Percentiles rank a stretch among this genome's conserved stretches.
Evolutionary conservation across 2,329 filamentous ascomycete species (phyloP).

Genomic region (Sporothrix dimorphospora): DNA sequence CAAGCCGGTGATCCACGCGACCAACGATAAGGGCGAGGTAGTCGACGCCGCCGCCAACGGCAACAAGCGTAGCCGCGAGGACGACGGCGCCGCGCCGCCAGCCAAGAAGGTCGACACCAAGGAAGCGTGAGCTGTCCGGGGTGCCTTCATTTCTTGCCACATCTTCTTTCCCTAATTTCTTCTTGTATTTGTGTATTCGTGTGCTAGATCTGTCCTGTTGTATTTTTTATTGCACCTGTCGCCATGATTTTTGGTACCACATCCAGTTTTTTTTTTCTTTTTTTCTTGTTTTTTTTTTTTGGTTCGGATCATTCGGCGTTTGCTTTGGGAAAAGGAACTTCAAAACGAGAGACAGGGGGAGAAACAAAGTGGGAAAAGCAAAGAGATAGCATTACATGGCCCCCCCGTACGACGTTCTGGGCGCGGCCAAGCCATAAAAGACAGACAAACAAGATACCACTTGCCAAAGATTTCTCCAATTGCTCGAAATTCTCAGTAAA

Average conservation of each 20-base stretch:
- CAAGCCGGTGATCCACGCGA: slow-evolving; percentile 52
- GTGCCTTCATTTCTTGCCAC: no score
- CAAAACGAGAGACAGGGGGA: background rate
- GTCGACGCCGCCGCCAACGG: slow-evolving; percentile 43
- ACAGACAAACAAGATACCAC: slow-evolving; percentile 21
- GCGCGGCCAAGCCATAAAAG: background rate
- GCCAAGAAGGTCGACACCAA: slow-evolving; percentile 67
- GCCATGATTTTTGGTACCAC: background rate
- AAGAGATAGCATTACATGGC: slow-evolving; percentile 5
- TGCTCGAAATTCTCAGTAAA: no score
- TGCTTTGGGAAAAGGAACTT: background rate
- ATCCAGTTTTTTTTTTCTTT: background rate
- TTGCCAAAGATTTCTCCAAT: no score
- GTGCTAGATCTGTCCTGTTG: background rate
- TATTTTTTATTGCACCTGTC: slow-evolving; percentile 3
- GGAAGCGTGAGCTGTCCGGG: slow-evolving; percentile 35
- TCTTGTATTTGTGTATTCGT: slow-evolving; percentile 5
- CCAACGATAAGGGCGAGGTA: slow-evolving; percentile 41
- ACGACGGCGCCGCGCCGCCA: slow-evolving; percentile 48
- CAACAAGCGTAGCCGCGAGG: slow-evolving; percentile 60
- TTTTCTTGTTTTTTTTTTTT: background rate
- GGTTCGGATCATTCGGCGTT: slow-evolving; percentile 17
- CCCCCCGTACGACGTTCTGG: background rate
- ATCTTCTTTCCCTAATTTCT: background rate
- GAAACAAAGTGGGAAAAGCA: slow-evolving; percentile 4